Evolutionary conservation across 352 stramenopile species (phyloP).

Genomic region (Phytophthora tentaculata): DNA sequence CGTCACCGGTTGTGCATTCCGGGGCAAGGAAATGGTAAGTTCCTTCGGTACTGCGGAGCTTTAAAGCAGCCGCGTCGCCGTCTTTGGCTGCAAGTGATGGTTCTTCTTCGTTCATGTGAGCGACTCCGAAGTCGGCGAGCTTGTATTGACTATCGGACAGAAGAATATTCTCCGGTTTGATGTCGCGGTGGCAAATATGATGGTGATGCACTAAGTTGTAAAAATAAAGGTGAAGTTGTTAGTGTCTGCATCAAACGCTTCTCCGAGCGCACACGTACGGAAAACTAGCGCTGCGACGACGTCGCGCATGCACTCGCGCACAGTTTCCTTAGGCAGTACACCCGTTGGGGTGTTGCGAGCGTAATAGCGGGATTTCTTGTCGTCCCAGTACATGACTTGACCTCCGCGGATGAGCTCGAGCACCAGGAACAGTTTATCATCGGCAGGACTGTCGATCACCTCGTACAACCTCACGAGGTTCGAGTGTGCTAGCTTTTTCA

Average conservation of each 20-base stretch:
- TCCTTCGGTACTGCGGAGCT: constrained; percentile 79
- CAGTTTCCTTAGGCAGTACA: constrained; percentile 45
- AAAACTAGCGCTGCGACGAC: constrained; percentile 84
- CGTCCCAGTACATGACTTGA: constrained; percentile 88
- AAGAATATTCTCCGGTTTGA: constrained; percentile 86
- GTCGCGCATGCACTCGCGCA: constrained; percentile 70
- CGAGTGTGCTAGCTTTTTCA: constrained; percentile 79
- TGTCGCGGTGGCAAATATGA: constrained; percentile 87
- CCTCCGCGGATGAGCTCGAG: constrained; percentile 84
- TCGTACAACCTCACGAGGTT: constrained; percentile 79
- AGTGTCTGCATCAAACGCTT: neutral
- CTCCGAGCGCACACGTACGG: constrained; percentile 37
- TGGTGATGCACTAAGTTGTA: constrained; percentile 68
- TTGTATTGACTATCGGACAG: constrained; percentile 68
- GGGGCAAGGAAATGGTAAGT: constrained; percentile 90
- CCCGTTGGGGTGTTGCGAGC: constrained; percentile 31
- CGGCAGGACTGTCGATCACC: constrained; percentile 80
- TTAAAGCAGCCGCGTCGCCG: constrained; percentile 1
- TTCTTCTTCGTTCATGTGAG: constrained; percentile 61
- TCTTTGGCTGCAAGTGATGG: constrained; percentile 20
- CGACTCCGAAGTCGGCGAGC: constrained; percentile 83
- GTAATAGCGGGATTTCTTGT: constrained; percentile 70
- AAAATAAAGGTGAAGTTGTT: neutral
- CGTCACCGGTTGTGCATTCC: constrained; percentile 78
- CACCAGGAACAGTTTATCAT: constrained; percentile 85